Conservation (phyloP, 352 stramenopile genomes). For the Salisapilia sapeloensis region DNA sequence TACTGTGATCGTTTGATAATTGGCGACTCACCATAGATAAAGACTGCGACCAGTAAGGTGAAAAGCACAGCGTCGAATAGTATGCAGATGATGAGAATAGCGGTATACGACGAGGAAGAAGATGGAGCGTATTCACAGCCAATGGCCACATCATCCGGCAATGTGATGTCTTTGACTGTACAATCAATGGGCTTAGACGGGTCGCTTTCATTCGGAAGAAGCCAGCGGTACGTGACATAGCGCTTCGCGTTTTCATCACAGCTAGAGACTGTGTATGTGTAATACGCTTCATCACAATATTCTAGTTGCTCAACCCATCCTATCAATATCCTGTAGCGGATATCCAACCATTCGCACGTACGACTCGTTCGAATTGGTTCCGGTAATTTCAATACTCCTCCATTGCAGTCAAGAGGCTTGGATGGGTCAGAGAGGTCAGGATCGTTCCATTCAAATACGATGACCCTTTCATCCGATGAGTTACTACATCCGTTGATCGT, state of each 20-base stretch:
- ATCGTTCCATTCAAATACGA: slow-evolving; percentile 5
- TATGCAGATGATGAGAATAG: slow-evolving; percentile 1
- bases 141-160: slow-evolving; percentile 8
- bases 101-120: slow-evolving; percentile 7
- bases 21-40: slow-evolving; percentile 12
- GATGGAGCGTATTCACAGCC: slow-evolving; percentile 20
- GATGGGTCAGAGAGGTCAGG: slow-evolving; percentile 5
- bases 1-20: slow-evolving; percentile 56
- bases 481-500: slow-evolving; percentile 10
- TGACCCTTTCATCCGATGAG: slow-evolving; percentile 1
- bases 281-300: slow-evolving; percentile 18
- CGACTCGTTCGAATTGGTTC: slow-evolving; percentile 5
- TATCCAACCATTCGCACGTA: slow-evolving; percentile 14
- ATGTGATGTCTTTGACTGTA: slow-evolving; percentile 1
- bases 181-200: slow-evolving; percentile 11
- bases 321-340: slow-evolving; percentile 9
- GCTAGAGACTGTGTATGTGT: slow-evolving; percentile 12
- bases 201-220: slow-evolving; percentile 9
- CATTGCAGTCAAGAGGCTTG: slow-evolving; percentile 9
- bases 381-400: slow-evolving; percentile 5
- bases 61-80: slow-evolving; percentile 12
- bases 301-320: slow-evolving; percentile 13
- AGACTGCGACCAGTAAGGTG: slow-evolving; percentile 11
- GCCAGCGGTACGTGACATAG: slow-evolving; percentile 16
- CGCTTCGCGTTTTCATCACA: slow-evolving; percentile 13